These are phyloP conservation scores for Triadica sebifera DNA, from an alignment of 345 rosid genomes.

Conservation along the genomic window DNA sequence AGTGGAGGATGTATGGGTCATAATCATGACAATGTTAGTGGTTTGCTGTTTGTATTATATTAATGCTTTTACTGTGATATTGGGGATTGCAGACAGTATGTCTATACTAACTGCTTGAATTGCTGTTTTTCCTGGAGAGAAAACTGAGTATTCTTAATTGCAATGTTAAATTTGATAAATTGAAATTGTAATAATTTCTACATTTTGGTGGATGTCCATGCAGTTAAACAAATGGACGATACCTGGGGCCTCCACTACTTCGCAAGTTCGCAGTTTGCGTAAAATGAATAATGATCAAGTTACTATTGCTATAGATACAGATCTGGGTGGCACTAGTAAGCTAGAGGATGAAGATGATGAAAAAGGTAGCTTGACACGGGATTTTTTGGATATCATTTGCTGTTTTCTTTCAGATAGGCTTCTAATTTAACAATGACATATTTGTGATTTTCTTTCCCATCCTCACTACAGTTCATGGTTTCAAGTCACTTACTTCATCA, in stretches of 20 bases:
- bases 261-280: slow-evolving; percentile 86
- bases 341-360: slow-evolving; percentile 92
- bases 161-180: background rate
- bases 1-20: background rate
- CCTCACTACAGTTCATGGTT: slow-evolving; percentile 68
- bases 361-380: slow-evolving; percentile 52
- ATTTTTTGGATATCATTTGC: background rate
- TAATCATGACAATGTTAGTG: background rate
- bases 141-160: background rate
- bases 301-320: slow-evolving; percentile 73
- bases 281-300: slow-evolving; percentile 87
- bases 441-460: background rate
- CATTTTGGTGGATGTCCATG: slow-evolving; percentile 20
- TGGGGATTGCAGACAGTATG: background rate
- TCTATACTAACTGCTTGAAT: background rate
- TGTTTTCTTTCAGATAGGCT: background rate
- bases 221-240: slow-evolving; percentile 74
- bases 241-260: slow-evolving; percentile 52
- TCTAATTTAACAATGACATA: background rate
- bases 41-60: background rate
- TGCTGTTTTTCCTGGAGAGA: background rate
- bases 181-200: too few species aligned
- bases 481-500: slow-evolving; percentile 83
- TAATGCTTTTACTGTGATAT: background rate
- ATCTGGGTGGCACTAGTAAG: slow-evolving; percentile 38